These are phyloP conservation scores for Zygosaccharomyces siamensis DNA, from an alignment of 805 yeast genomes.

Conservation along the genomic window DNA sequence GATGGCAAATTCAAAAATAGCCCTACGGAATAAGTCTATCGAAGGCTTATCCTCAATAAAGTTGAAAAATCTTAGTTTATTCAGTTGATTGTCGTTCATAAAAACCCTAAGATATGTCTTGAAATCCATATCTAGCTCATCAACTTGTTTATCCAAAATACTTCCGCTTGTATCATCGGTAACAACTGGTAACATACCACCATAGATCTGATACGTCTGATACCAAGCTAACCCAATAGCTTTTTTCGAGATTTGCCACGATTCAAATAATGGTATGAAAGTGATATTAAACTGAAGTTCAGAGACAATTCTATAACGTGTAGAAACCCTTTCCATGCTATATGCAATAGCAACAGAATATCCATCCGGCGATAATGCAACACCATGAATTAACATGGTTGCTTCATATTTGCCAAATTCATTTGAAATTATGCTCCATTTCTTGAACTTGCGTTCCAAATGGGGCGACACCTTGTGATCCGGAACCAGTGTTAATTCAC, in stretches of 20 bases:
- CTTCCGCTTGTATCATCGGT: not conserved
- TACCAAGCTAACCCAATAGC: slow-evolving; percentile 34
- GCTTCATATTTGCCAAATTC: slow-evolving; percentile 30
- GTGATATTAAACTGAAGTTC: slow-evolving; percentile 24
- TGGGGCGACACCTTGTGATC: slow-evolving; percentile 25
- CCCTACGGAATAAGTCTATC: slow-evolving; percentile 19
- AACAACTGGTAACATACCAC: slow-evolving; percentile 19
- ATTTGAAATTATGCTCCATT: slow-evolving; percentile 27
- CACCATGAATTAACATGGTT: slow-evolving; percentile 26
- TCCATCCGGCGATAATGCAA: slow-evolving; percentile 29
- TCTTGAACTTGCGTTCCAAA: slow-evolving; percentile 26
- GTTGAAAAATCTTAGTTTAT: slow-evolving; percentile 22
- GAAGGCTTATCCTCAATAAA: slow-evolving; percentile 17
- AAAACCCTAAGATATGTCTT: slow-evolving; percentile 18
- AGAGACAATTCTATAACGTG: slow-evolving; percentile 30
- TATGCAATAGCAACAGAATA: slow-evolving; percentile 29
- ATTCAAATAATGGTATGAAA: slow-evolving; percentile 26
- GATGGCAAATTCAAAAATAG: slow-evolving; percentile 28
- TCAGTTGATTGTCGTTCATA: slow-evolving; percentile 18
- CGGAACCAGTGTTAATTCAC: slow-evolving; percentile 10
- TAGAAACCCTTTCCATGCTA: slow-evolving; percentile 25
- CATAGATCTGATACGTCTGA: slow-evolving; percentile 31
- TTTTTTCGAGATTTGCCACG: slow-evolving; percentile 25
- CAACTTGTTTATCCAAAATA: not conserved
- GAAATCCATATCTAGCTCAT: slow-evolving; percentile 19